Percentiles rank a stretch among this genome's conserved stretches.
Evolutionary conservation across 148 eudicot species (phyloP).

Genomic region (Silene uniflora): DNA sequence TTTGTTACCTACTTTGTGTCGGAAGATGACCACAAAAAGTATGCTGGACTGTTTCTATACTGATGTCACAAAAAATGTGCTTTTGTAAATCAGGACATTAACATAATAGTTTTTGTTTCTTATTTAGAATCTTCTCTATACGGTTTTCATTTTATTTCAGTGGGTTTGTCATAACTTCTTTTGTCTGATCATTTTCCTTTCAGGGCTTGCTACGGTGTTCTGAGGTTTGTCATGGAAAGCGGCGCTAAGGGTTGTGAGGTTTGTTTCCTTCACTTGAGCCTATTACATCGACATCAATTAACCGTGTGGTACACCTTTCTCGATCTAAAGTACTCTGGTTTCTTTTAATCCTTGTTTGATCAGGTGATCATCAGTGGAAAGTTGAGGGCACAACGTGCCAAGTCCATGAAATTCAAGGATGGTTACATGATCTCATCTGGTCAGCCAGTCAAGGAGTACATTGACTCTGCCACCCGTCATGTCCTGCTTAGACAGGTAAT

Average conservation of each 20-base stretch:
- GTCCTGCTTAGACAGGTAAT: slow-evolving; percentile 75
- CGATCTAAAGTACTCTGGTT: neutral
- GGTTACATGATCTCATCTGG: slow-evolving; percentile 93
- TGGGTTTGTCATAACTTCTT: neutral
- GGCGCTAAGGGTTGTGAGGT: slow-evolving; percentile 93
- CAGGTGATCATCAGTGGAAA: slow-evolving; percentile 93
- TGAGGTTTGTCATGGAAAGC: slow-evolving; percentile 62
- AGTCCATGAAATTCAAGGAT: slow-evolving; percentile 88
- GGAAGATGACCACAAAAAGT: slow-evolving; percentile 24
- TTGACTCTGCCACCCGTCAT: slow-evolving; percentile 75
- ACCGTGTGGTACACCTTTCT: neutral
- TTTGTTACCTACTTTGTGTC: slow-evolving; percentile 22
- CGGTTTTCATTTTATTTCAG: neutral
- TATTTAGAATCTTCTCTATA: neutral
- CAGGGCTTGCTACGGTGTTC: slow-evolving; percentile 77
- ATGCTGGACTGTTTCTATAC: neutral
- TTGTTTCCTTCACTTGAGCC: neutral
- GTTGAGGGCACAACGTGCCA: slow-evolving; percentile 79
- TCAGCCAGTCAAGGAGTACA: slow-evolving; percentile 80
- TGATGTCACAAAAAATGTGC: slow-evolving; percentile 9
- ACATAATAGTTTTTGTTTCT: neutral
- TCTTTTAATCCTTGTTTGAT: neutral
- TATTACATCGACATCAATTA: neutral
- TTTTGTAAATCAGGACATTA: neutral
- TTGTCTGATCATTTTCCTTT: neutral